These are phyloP conservation scores for Scutellaria minor DNA, from an alignment of 257 asterid species.

Conservation along the genomic window DNA sequence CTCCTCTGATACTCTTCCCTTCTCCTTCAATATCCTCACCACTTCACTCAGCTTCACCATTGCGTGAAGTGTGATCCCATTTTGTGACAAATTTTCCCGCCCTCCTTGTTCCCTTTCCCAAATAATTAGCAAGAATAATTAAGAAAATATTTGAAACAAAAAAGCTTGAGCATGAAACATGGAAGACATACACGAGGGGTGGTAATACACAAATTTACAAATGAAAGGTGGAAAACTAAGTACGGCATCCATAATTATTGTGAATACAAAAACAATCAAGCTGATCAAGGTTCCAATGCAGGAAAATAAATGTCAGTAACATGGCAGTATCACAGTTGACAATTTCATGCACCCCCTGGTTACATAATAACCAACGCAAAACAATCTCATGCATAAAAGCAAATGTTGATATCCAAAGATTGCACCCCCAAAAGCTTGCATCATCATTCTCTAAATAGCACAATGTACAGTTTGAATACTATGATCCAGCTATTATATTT, in stretches of 20 bases:
- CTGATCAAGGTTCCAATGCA: background rate
- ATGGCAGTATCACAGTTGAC: background rate
- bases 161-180: too few relatives aligned
- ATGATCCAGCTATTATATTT: background rate
- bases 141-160: too few relatives aligned
- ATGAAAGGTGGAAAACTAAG: constrained; percentile 12
- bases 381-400: background rate
- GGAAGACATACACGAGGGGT: too few relatives aligned
- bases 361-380: background rate
- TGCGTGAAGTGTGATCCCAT: constrained; percentile 83
- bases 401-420: background rate
- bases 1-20: constrained; percentile 92
- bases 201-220: background rate
- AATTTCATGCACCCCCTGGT: background rate
- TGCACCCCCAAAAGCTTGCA: background rate
- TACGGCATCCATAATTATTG: background rate
- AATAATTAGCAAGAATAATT: constrained; percentile 25
- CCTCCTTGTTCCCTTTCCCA: constrained; percentile 94
- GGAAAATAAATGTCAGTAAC: background rate
- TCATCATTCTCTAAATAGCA: background rate
- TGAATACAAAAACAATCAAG: background rate
- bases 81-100: constrained; percentile 85
- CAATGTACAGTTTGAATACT: background rate
- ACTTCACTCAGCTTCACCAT: constrained; percentile 89
- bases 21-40: constrained; percentile 89